Conservation (phyloP, 768 basidiomycete genomes). For the Mycena leptocephala region DNA sequence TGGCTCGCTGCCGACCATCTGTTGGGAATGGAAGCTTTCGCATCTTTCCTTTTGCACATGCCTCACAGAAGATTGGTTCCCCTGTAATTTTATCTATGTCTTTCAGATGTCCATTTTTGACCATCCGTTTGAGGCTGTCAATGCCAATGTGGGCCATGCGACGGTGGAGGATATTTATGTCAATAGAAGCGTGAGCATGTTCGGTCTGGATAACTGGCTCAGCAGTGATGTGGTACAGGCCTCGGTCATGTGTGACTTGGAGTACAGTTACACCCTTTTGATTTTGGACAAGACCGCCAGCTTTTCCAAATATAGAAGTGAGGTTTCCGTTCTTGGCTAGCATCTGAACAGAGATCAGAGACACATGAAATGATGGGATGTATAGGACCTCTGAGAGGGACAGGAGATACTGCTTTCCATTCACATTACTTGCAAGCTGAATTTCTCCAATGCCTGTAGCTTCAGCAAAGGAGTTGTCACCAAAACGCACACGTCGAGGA, state of each 20-base stretch:
- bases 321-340: background rate
- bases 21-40: background rate
- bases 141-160: background rate
- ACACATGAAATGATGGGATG: background rate
- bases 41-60: background rate
- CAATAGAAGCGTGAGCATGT: background rate
- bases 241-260: background rate
- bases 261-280: background rate
- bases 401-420: background rate
- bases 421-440: background rate
- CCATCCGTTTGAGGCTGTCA: background rate
- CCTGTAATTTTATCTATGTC: background rate
- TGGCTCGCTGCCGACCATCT: background rate
- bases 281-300: background rate
- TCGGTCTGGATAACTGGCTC: background rate
- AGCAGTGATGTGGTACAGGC: background rate
- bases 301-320: background rate
- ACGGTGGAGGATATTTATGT: slow-evolving; percentile 10
- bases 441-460: background rate
- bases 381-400: background rate
- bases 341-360: background rate
- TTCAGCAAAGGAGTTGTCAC: background rate
- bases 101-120: background rate
- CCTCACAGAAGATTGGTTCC: background rate
- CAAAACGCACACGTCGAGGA: background rate